Base-by-base conservation (phyloP, 495 filamentous ascomycete genomes). In the Lepraria neglecta region DNA sequence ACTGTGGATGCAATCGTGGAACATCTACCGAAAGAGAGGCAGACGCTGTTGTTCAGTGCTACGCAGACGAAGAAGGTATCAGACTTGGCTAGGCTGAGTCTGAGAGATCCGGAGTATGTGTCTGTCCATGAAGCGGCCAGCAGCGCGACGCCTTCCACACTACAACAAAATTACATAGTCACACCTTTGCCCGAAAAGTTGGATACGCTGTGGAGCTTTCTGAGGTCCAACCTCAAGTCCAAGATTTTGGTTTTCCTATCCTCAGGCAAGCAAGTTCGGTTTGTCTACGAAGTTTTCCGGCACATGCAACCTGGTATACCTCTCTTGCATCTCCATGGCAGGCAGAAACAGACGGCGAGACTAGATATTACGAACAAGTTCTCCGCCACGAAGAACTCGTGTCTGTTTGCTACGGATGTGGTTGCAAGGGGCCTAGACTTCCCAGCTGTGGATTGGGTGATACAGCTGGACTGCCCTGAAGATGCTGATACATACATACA, bases 401-500 rank as follows among this genome's bases (percentile, higher is more conserved):
- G 95, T 67, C 81, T 99, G 1, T 96, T 99, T 68, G 89, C 92
- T 1, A 99, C 94, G 0, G 94, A 98, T 70, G 89, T 98, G 35
- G 90, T 91, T 40, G 94, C 94, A 0, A 81, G 94, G 66, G 94
- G 94, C 58, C 79, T 98, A 10, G 94, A 98, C 70, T 97, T 98
- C 70, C 94, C 94, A 0, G 89, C 91, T 14, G 92, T 98, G 1
- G 94, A 97, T 71, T 98, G 94, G 91, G 94, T 98, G 11, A 86
- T 97, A 50, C 94, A 98, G 69, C 73, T 90, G 31, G 94, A 98
- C 71, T 95, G 90, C 63, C 94, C 94, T 0, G 94, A 98, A 73
- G 94, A 98, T 72, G 88, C 87, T 1, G 94, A 96, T 64, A 97
- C 94, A 0, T 98, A 98, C 64, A 98, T 98, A 64, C 94, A 98